phyloP scores from a whole-genome alignment of 1,139 yeast genomes.

The Candida frijolesensis region DNA sequence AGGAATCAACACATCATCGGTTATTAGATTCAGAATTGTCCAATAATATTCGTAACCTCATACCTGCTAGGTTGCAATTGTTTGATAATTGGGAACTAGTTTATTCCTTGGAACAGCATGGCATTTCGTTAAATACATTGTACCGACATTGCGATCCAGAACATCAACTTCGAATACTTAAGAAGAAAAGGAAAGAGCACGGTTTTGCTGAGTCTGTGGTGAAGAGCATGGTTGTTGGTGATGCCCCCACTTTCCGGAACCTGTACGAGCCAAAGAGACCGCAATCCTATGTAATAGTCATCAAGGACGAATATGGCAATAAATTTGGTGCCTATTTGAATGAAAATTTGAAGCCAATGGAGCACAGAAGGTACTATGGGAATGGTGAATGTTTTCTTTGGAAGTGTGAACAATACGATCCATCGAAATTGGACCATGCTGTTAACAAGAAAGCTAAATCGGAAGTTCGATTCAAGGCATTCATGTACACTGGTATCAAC shows the following conservation, averaged over 20 bases:
- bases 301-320: conserved; percentile 63
- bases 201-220: conserved; percentile 46
- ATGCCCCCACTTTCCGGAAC: conserved; percentile 18
- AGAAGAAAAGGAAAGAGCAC: conserved; percentile 22
- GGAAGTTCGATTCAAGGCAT: conserved; percentile 65
- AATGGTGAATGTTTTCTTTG: conserved; percentile 95
- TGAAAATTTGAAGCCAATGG: conserved; percentile 71
- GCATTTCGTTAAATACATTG: conserved; percentile 80
- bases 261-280: conserved; percentile 35
- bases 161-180: conserved; percentile 29
- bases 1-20: conserved; percentile 53
- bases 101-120: conserved; percentile 89
- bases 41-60: conserved; percentile 66
- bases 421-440: conserved; percentile 19
- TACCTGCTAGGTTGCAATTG: conserved; percentile 80
- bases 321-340: conserved; percentile 85
- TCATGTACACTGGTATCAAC: conserved; percentile 85
- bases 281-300: conserved; percentile 69
- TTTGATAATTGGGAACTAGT: conserved; percentile 75
- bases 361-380: conserved; percentile 77
- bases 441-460: conserved; percentile 8
- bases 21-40: conserved; percentile 65
- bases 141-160: conserved; percentile 45
- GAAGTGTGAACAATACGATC: conserved; percentile 55
- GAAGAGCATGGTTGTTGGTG: conserved; percentile 31